Percentiles rank a stretch among this genome's conserved stretches.
Conservation (phyloP, 2,329 filamentous ascomycete species). For the Microcyclospora tardicrescens region DNA sequence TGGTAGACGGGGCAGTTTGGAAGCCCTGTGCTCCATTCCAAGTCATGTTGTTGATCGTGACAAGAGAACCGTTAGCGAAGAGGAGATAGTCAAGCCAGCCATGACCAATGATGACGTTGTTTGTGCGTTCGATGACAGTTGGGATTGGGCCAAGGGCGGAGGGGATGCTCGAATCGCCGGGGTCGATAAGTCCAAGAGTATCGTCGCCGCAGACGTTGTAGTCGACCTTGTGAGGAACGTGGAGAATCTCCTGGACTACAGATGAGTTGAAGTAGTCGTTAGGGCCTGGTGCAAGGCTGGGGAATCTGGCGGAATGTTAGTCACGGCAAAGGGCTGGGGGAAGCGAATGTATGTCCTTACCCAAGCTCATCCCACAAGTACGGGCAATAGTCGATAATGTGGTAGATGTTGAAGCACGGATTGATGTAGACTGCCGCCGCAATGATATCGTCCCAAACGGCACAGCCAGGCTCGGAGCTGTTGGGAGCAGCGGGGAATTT, state of each 20-base stretch:
- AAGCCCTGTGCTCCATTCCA: conserved; percentile 21
- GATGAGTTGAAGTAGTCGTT: conserved; percentile 21
- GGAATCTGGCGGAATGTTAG: conserved; percentile 3
- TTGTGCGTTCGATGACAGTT: conserved; percentile 20
- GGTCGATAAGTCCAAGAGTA: conserved; percentile 9
- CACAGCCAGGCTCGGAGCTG: conserved; percentile 7
- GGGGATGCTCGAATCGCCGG: conserved; percentile 8
- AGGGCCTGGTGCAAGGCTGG: conserved; percentile 9
- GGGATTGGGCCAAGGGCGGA: conserved; percentile 11
- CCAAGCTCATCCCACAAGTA: conserved; percentile 13
- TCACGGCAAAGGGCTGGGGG: no score
- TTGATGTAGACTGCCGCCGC: conserved; percentile 18
- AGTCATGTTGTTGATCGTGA: conserved; percentile 18
- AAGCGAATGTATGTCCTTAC: neutral
- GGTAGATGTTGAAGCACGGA: conserved; percentile 23
- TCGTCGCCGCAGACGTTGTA: conserved; percentile 18
- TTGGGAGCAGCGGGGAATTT: conserved; percentile 9
- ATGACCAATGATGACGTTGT: conserved; percentile 21
- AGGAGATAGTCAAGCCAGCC: conserved; percentile 17
- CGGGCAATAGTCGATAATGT: conserved; percentile 19
- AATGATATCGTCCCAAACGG: conserved; percentile 20
- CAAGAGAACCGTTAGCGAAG: conserved; percentile 17
- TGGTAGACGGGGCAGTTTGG: conserved; percentile 8
- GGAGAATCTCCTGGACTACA: conserved; percentile 22
- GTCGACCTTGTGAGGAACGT: conserved; percentile 17